These are phyloP conservation scores for Neonectria faginata DNA, from an alignment of 2,329 filamentous ascomycete genomes.

Conservation along the genomic window DNA sequence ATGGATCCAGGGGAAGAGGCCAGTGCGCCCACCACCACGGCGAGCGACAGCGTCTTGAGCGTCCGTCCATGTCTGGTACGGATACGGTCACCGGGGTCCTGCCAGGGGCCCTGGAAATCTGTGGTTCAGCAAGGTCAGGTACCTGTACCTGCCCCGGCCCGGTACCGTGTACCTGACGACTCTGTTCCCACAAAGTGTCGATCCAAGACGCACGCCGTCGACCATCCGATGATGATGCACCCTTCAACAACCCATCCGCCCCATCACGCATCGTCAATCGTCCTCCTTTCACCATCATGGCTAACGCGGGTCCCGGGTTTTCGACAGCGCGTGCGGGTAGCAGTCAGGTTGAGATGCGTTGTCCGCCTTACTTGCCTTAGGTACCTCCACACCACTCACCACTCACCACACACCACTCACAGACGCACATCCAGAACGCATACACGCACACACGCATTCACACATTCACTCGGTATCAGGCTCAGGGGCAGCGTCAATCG, in stretches of 20 bases:
- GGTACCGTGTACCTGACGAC: neutral
- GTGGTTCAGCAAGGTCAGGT: neutral
- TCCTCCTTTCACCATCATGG: conserved; percentile 2
- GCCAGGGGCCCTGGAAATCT: conserved; percentile 14
- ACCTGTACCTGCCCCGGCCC: neutral
- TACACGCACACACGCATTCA: conserved; percentile 11
- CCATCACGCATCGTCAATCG: neutral
- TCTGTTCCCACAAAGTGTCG: conserved; percentile 18
- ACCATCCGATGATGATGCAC: conserved; percentile 34
- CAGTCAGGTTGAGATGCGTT: neutral
- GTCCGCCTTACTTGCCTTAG: conserved; percentile 6
- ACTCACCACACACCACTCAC: conserved; percentile 1
- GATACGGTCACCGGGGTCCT: conserved; percentile 13
- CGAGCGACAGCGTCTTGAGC: conserved; percentile 18
- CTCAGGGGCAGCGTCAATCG: conserved; percentile 35
- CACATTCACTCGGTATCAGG: conserved; percentile 20
- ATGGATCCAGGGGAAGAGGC: conserved; percentile 20
- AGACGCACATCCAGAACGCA: conserved; percentile 11
- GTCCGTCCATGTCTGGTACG: neutral
- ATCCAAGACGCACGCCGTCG: conserved; percentile 14
- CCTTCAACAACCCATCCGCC: conserved; percentile 25
- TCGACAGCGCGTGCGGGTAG: neutral
- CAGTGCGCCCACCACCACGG: conserved; percentile 21
- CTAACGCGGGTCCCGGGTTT: neutral
- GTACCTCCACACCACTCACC: conserved; percentile 17